Evolutionary conservation across 225 moss, liverwort and hornwort genomes (phyloP), one percentile per base, ranked within the genome.

Genomic region (Takakia lepidozioides): DNA sequence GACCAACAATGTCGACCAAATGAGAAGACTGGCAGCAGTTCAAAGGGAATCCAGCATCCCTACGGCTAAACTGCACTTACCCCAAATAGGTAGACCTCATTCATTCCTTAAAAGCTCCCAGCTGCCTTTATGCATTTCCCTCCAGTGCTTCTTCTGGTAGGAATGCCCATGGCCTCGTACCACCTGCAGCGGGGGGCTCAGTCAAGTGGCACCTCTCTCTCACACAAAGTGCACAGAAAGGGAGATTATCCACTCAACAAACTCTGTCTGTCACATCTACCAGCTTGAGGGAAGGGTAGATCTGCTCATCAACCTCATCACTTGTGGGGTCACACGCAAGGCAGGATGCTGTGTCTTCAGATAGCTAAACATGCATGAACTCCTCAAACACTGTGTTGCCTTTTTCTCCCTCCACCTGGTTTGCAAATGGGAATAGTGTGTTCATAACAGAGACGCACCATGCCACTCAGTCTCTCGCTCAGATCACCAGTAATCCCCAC

Each of bases 41-140:
- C n/a, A n/a, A n/a, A n/a, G n/a, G n/a, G n/a, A n/a, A n/a, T n/a
- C n/a, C n/a, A n/a, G n/a, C n/a, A n/a, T n/a, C n/a, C n/a, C n/a
- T n/a, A n/a, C n/a, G n/a, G n/a, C n/a, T n/a, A n/a, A n/a, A n/a
- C n/a, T n/a, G n/a, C n/a, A n/a, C n/a, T n/a, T n/a, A n/a, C n/a
- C n/a, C n/a, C n/a, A n/a, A n/a, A n/a, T n/a, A n/a, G n/a, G n/a
- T n/a, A n/a, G n/a, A n/a, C n/a, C n/a, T n/a, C n/a, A n/a, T n/a
- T n/a, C n/a, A n/a, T 70, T 71, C 76, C 71, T 76, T 51, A 73
- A 79, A 20, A 79, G 69, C 62, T 79, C 79, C 48, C 79, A 79
- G 36, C 68, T 65, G 10, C 79, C 69, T 63, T 71, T 79, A 48
- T 79, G 79, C 49, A 73, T 65, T 51, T 79, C 73, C 47, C 66